A percentile compares a stretch with the other conserved stretches of the same genome.
These are phyloP conservation scores for Aureobasidium sp. DNA, from an alignment of 2,329 filamentous ascomycete genomes.

Conservation along the genomic window DNA sequence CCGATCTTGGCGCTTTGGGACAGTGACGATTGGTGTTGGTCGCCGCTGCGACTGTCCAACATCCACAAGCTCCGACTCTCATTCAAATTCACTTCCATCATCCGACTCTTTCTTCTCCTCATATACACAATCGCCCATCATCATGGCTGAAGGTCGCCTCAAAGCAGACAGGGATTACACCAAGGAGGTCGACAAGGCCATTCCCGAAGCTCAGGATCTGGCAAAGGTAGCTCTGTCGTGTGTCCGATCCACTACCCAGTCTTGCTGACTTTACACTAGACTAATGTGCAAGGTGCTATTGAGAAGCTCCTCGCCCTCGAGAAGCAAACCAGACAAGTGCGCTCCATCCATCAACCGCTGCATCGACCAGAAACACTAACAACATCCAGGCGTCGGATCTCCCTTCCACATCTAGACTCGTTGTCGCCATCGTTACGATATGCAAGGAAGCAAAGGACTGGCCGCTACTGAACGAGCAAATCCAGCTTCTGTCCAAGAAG, in stretches of 20 bases:
- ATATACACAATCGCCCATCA: constrained; percentile 13
- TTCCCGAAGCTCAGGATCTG: constrained; percentile 84
- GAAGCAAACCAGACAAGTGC: constrained; percentile 94
- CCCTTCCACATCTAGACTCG: constrained; percentile 81
- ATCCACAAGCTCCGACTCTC: constrained; percentile 4
- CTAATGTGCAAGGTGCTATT: constrained; percentile 76
- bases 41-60: constrained; percentile 5
- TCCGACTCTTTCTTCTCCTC: neutral
- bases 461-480: constrained; percentile 93
- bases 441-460: constrained; percentile 91
- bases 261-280: constrained; percentile 39
- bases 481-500: constrained; percentile 94
- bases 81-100: neutral
- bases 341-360: constrained; percentile 18
- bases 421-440: constrained; percentile 84
- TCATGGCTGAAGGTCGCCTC: constrained; percentile 69
- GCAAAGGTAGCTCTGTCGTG: constrained; percentile 57
- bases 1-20: neutral
- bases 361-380: neutral
- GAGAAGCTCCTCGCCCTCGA: constrained; percentile 89
- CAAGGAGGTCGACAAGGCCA: constrained; percentile 87
- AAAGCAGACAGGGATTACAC: constrained; percentile 99
- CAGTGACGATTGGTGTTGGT: constrained; percentile 10
- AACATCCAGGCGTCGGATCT: constrained; percentile 78
- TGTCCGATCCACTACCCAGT: neutral